phyloP scores from a whole-genome alignment of 116 monocot genomes.

The Phalaenopsis hybrid region DNA sequence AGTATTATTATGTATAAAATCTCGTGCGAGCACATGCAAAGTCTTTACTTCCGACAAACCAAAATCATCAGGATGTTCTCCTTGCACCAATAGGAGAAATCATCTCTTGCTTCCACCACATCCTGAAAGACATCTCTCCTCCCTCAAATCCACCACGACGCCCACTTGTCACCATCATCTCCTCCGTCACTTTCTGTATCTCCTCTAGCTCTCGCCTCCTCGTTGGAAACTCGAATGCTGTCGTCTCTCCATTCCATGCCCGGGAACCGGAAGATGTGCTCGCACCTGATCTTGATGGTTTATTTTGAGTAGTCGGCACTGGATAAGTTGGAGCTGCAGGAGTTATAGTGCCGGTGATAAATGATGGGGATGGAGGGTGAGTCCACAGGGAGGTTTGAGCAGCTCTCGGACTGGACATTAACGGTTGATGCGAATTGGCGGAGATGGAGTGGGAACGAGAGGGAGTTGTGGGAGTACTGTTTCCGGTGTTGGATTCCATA shows the following conservation, averaged over 20 bases:
- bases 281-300: not conserved
- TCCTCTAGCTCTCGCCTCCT: slow-evolving; percentile 22
- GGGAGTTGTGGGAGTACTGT: not conserved
- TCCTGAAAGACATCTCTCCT: slow-evolving; percentile 25
- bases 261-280: not conserved
- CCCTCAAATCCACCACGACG: not conserved
- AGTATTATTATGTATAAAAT: too few species aligned
- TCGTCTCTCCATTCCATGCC: not conserved
- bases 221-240: slow-evolving; percentile 21
- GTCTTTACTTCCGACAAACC: too few species aligned
- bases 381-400: not conserved
- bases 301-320: not conserved
- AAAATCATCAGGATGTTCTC: too few species aligned
- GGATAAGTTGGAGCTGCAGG: not conserved
- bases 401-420: not conserved
- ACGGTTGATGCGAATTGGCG: not conserved
- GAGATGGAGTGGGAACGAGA: not conserved
- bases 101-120: slow-evolving; percentile 18
- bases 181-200: slow-evolving; percentile 21
- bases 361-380: not conserved
- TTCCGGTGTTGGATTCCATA: not conserved
- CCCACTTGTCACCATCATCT: slow-evolving; percentile 10
- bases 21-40: too few species aligned
- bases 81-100: not conserved
- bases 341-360: not conserved